phyloP scores from a whole-genome alignment of 371 early-diverging fungal genomes.

The Rhizopus microsporus region DNA sequence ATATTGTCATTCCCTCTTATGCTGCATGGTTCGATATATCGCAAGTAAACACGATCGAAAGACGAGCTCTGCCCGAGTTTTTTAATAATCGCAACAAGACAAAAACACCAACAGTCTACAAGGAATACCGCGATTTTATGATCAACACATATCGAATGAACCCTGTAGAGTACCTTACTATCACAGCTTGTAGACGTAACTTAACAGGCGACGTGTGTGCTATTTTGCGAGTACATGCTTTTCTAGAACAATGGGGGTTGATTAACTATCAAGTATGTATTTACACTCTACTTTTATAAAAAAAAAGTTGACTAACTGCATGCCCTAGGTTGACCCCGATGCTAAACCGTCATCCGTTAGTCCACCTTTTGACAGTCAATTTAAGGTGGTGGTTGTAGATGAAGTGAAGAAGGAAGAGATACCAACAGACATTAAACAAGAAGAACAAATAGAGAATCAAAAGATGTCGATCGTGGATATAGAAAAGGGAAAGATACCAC shows the following conservation, averaged over 20 bases:
- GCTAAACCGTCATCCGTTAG: conserved; percentile 82
- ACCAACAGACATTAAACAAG: background rate
- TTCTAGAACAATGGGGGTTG: conserved; percentile 97
- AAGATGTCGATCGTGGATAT: background rate
- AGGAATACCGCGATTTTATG: conserved; percentile 95
- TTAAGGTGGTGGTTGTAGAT: conserved; percentile 49
- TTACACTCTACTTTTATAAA: background rate
- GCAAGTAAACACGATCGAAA: conserved; percentile 82
- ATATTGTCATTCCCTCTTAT: conserved; percentile 84
- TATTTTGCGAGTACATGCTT: conserved; percentile 94
- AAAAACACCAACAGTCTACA: conserved; percentile 88
- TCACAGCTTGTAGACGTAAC: conserved; percentile 92
- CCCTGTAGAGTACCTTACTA: conserved; percentile 89
- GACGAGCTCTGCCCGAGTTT: conserved; percentile 87
- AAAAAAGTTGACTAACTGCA: background rate
- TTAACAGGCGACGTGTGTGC: conserved; percentile 94
- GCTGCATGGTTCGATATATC: conserved; percentile 89
- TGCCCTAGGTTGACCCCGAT: conserved; percentile 81
- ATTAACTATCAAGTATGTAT: conserved; percentile 92
- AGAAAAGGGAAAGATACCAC: conserved; percentile 10
- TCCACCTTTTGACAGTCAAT: conserved; percentile 92
- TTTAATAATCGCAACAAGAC: conserved; percentile 85
- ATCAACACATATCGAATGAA: conserved; percentile 93
- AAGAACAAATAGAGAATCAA: background rate
- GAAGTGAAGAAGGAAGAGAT: background rate